Evolutionary conservation across 1,284 basidiomycete genomes (phyloP), one percentile per base, ranked within the genome.

Genomic region (Neonothopanus nambi): DNA sequence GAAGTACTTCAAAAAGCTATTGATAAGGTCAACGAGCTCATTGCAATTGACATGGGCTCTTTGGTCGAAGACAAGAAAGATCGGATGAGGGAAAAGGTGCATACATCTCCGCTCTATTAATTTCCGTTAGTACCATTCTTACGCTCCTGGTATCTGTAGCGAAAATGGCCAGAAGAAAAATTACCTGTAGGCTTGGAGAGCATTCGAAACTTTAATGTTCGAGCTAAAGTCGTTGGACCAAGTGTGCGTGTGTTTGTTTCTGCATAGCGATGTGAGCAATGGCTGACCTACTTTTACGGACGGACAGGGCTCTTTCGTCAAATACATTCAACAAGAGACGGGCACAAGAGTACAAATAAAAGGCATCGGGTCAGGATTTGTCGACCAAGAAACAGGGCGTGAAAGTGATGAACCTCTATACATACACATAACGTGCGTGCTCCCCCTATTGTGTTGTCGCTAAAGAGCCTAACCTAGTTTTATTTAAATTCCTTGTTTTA

Each of bases 331-430:
- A 73, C 85, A 87, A 64, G 96, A 99, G 73, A 99, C 96, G 0
- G 88, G 89, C 35, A 96, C 95, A 13, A 83, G 96, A 58, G 96
- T 98, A n/a, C 96, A 99, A 70, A 98, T 99, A 67, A 98, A 98
- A 70, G 96, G 96, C 11, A 62, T 87, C 15, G 97, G 97, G 0
- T 96, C 93, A 17, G 97, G 96, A 0, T 99, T 97, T 68, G 85
- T 96, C 60, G 96, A 99, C 66, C 87, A 87, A 63, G 96, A 98
- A 60, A 97, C 95, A 0, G 93, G 94, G 1, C 77, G 85, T 61
- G 95, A 98, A 72, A 82, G 85, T 42, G 89, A 93, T 54, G 95
- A 98, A 65, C 91, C 93, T 1, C 91, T 97, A 83, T 93, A 95
- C 69, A 94, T 97, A 61, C 91, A 94, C 63, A 91, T 96, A 62